Evolutionary conservation across 495 filamentous ascomycete genomes (phyloP).

Genomic region (Pseudoneurospora amorphoporcata): DNA sequence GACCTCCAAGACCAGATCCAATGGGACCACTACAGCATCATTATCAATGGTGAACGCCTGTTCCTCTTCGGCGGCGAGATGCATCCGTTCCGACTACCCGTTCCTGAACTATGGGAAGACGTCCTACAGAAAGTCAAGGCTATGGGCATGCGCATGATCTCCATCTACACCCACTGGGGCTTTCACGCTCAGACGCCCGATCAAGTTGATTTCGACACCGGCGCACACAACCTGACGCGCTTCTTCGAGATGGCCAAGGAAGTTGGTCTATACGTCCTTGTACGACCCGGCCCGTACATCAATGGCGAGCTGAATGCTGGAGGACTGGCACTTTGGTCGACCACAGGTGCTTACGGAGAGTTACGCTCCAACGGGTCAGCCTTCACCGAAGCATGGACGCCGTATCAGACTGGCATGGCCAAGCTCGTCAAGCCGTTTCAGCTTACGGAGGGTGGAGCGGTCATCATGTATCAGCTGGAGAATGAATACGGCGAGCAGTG

Average conservation of each 20-base stretch:
- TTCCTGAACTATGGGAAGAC: conserved; percentile 49
- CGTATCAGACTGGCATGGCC: conserved; percentile 41
- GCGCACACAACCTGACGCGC: conserved; percentile 42
- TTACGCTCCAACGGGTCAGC: conserved; percentile 47
- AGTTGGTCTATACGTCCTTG: conserved; percentile 49
- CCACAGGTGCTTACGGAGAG: conserved; percentile 49
- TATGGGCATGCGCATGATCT: conserved; percentile 39
- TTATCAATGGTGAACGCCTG: conserved; percentile 44
- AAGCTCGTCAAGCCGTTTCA: conserved; percentile 40
- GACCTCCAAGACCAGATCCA: conserved; percentile 40
- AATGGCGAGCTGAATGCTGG: conserved; percentile 51
- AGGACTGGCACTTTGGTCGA: conserved; percentile 51
- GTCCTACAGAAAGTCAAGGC: conserved; percentile 52
- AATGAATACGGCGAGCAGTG: conserved; percentile 53
- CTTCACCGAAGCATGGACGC: conserved; percentile 44
- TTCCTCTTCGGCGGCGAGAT: conserved; percentile 48
- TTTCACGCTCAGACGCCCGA: conserved; percentile 42
- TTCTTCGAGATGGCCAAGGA: conserved; percentile 48
- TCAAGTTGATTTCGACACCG: conserved; percentile 44
- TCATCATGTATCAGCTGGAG: conserved; percentile 48
- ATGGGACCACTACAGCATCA: conserved; percentile 51
- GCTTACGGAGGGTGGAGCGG: conserved; percentile 44
- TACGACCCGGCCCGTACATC: conserved; percentile 48
- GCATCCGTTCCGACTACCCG: conserved; percentile 5
- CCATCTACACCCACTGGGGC: conserved; percentile 50